Base-by-base conservation (phyloP, 2,329 filamentous ascomycete genomes). In the Colletotrichum gigasporum region DNA sequence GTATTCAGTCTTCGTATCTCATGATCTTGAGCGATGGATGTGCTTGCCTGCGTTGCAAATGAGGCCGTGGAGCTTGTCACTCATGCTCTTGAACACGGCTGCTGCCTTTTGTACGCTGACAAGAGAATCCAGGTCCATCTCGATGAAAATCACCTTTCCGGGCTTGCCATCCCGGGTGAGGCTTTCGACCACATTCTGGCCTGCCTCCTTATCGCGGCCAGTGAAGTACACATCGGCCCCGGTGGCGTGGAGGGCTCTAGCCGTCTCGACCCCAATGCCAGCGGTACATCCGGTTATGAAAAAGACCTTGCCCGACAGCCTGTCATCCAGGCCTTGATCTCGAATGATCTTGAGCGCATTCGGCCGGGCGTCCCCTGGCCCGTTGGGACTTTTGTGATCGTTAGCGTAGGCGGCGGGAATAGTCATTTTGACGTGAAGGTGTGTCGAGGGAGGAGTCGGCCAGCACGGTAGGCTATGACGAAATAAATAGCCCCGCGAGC, bases 191-290 rank as follows among this genome's bases (percentile, higher is more conserved):
- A 72, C 70, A 3, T 63, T 67, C 14, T 75, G 59, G 9, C 68
- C 76, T 55, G 69, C 71, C 34, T 75, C 53, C 14, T 73, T 53
- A 47, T 81, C 71, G 5, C 82, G 76, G 2, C 74, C 80, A 1
- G 80, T 80, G 14, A 81, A 69, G 67, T 75, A 83, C n/a, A 83
- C 69, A 26, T 72, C 76, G 4, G 80, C 80, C 6, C 82, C 81
- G 0, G 82, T 80, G 4, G 74, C 69, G 52, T 73, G 66, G 3
- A 85, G 72, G 2, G 81, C 81, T 10, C 75, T 73, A 4, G 73
- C 79, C 2, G 79, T 81, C 59, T 82, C 77, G 20, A 78, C 64
- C 5, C 80, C 81, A 16, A 82, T 71, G 0, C 80, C 80, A 22
- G 76, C 71, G 4, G 75, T 75, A n/a, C 69, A 70, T 6, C 81